Conservation (phyloP, 1,284 basidiomycete genomes). For the Cerioporus squamosus region DNA sequence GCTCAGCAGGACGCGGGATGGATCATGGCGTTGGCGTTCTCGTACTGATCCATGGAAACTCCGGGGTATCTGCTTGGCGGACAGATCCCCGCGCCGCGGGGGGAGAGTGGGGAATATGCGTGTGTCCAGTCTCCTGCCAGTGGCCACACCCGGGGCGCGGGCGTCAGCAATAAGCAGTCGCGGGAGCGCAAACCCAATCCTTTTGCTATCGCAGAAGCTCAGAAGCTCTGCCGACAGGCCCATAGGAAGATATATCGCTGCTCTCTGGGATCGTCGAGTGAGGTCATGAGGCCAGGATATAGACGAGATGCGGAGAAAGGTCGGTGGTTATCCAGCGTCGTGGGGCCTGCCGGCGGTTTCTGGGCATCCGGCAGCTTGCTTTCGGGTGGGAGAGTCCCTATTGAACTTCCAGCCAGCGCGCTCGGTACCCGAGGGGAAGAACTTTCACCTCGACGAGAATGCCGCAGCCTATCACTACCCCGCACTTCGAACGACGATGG, state of each 20-base stretch:
- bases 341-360: neutral
- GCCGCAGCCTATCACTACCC: neutral
- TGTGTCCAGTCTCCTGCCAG: too few species aligned
- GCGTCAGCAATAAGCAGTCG: neutral
- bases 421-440: too few species aligned
- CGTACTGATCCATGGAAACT: constrained; percentile 24
- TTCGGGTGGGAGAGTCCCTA: neutral
- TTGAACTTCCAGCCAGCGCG: too few species aligned
- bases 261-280: neutral
- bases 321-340: constrained; percentile 10
- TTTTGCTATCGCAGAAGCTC: constrained; percentile 6
- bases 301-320: constrained; percentile 6
- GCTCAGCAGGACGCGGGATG: neutral
- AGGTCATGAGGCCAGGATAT: constrained; percentile 9
- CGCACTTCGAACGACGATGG: constrained; percentile 8
- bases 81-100: neutral
- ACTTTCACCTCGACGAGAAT: too few species aligned
- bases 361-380: constrained; percentile 1
- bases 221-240: neutral
- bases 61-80: constrained; percentile 16
- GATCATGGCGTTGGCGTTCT: neutral
- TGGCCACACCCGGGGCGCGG: neutral
- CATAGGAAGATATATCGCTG: neutral
- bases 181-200: neutral
- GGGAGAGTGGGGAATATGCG: neutral